Evolutionary conservation across 2,329 filamentous ascomycete genomes (phyloP).

Genomic region (Blastomyces percursus): DNA sequence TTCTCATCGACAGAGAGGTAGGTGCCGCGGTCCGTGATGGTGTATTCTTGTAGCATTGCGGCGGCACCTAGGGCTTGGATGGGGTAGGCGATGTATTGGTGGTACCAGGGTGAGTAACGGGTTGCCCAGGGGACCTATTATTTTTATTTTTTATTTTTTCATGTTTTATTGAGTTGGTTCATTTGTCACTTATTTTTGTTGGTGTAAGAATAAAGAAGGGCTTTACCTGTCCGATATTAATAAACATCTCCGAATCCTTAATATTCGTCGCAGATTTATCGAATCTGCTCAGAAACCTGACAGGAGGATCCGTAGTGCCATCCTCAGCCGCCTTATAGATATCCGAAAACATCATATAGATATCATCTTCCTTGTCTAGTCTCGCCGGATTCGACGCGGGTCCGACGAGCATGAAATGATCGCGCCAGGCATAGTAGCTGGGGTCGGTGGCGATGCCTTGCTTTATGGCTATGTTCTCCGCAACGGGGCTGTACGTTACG

Average conservation of each 20-base stretch:
- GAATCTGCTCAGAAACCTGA: constrained; percentile 37
- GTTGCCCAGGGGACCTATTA: constrained; percentile 36
- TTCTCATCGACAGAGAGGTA: constrained; percentile 30
- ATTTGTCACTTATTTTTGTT: too few species aligned
- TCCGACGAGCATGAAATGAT: constrained; percentile 39
- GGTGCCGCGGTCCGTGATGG: constrained; percentile 39
- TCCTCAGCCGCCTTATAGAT: constrained; percentile 28
- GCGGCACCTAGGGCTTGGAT: constrained; percentile 37
- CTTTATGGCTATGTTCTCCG: constrained; percentile 36
- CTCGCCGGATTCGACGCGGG: constrained; percentile 27
- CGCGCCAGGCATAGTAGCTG: constrained; percentile 37
- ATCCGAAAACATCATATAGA: constrained; percentile 26
- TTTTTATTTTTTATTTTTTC: too few species aligned
- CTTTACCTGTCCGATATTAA: constrained; percentile 34
- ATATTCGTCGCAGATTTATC: constrained; percentile 43
- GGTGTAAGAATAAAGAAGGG: not conserved
- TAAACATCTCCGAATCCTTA: constrained; percentile 38
- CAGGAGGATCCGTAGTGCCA: constrained; percentile 22
- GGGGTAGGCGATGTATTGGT: constrained; percentile 38
- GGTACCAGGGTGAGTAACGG: constrained; percentile 39
- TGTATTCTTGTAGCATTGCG: constrained; percentile 36
- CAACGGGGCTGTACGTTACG: constrained; percentile 37
- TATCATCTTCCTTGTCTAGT: constrained; percentile 22
- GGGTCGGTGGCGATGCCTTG: constrained; percentile 27
- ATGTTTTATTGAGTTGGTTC: too few species aligned